phyloP scores from a whole-genome alignment of 768 basidiomycete species.

The Tremella yokohamensis region DNA sequence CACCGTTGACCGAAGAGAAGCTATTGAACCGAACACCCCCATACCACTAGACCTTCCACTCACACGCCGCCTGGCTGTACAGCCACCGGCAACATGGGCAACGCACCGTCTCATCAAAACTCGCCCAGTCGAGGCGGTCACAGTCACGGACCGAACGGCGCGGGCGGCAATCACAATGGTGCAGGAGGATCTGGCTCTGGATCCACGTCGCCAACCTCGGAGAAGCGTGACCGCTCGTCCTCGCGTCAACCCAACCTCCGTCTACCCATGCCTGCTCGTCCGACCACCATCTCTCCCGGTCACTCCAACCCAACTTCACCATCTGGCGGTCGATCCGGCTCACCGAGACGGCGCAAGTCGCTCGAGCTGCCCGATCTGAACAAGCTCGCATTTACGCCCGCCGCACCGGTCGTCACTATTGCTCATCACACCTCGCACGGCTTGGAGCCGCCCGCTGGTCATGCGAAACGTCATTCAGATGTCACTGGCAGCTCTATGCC shows the following conservation, averaged over 20 bases:
- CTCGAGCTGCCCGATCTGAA: conserved; percentile 51
- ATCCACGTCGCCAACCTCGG: no score
- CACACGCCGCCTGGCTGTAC: no score
- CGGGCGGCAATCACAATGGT: no score
- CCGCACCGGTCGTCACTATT: conserved; percentile 32
- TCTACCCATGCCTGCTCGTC: conserved; percentile 39
- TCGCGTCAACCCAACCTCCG: conserved; percentile 31
- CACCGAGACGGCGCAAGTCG: conserved; percentile 48
- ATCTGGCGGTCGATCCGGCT: conserved; percentile 29
- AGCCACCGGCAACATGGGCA: conserved; percentile 14
- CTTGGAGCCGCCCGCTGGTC: conserved; percentile 18
- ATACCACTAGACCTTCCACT: no score
- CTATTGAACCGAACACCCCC: no score
- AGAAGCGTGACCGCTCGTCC: conserved; percentile 3
- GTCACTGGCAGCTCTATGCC: conserved; percentile 1
- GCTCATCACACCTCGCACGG: conserved; percentile 33
- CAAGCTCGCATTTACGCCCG: conserved; percentile 46
- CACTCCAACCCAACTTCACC: conserved; percentile 43
- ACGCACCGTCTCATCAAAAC: conserved; percentile 19
- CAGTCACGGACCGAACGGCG: no score
- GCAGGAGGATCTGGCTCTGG: no score
- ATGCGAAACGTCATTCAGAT: conserved; percentile 5
- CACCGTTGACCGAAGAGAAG: no score
- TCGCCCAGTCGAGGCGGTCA: conserved; percentile 3
- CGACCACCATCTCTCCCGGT: conserved; percentile 37